These are phyloP conservation scores for Fagus crenata DNA, from an alignment of 306 rosid species.

Conservation along the genomic window DNA sequence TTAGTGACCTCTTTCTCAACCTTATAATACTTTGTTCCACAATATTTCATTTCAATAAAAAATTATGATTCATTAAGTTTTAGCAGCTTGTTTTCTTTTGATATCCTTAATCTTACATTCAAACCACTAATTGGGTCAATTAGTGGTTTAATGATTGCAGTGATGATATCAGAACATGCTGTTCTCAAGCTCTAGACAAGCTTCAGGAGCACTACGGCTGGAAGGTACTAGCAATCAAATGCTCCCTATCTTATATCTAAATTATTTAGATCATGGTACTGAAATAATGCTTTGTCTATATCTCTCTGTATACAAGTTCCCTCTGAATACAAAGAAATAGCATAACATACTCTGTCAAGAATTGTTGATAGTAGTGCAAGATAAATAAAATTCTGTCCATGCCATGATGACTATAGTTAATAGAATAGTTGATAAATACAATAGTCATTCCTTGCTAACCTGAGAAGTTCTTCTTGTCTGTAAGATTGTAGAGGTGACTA, in stretches of 20 bases:
- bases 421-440: neutral
- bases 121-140: conserved; percentile 64
- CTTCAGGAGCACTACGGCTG: conserved; percentile 70
- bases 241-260: neutral
- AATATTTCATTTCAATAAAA: neutral
- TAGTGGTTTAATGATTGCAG: conserved; percentile 98
- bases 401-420: neutral
- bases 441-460: conserved; percentile 26
- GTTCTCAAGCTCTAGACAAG: conserved; percentile 59
- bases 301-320: neutral
- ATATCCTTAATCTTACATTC: conserved; percentile 29
- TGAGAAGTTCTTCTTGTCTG: conserved; percentile 12
- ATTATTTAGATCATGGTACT: conserved; percentile 14
- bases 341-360: neutral
- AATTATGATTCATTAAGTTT: conserved; percentile 8
- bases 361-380: neutral
- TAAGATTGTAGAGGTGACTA: conserved; percentile 77
- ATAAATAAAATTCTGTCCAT: neutral
- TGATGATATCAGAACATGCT: conserved; percentile 68
- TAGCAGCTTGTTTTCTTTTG: conserved; percentile 25
- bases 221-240: conserved; percentile 55
- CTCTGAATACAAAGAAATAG: neutral
- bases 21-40: neutral
- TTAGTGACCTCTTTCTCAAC: conserved; percentile 31
- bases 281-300: neutral